Conservation (phyloP, 2,329 filamentous ascomycete genomes). For the Ceratocystis smalleyi region DNA sequence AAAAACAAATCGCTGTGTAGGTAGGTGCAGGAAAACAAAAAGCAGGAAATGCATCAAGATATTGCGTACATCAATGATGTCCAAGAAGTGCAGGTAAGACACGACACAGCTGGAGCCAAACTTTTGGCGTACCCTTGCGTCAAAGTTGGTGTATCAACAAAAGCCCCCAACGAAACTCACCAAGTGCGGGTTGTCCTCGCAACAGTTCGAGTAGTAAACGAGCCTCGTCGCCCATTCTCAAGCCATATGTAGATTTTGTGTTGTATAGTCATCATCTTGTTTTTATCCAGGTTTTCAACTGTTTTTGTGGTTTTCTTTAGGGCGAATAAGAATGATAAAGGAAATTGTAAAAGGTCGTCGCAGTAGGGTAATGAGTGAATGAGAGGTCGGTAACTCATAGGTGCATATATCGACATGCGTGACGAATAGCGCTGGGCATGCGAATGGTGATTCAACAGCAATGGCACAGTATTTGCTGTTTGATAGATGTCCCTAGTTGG, state of each 20-base stretch:
- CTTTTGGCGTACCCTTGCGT: neutral
- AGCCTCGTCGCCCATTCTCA: neutral
- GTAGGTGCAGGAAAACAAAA: neutral
- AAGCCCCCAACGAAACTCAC: neutral
- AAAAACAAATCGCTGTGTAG: neutral
- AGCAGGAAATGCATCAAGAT: neutral
- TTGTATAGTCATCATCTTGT: neutral
- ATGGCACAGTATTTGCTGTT: neutral
- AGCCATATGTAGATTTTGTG: slow-evolving; percentile 7
- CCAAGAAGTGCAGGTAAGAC: neutral
- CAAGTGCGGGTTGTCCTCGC: neutral
- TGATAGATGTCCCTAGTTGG: neutral
- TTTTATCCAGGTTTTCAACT: slow-evolving; percentile 14
- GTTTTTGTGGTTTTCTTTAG: slow-evolving; percentile 16
- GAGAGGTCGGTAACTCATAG: slow-evolving; percentile 19
- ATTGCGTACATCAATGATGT: neutral
- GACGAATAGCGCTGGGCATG: neutral
- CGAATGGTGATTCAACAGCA: slow-evolving; percentile 14
- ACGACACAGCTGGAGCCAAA: neutral
- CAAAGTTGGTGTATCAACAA: neutral
- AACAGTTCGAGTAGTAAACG: neutral
- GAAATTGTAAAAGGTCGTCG: slow-evolving; percentile 20
- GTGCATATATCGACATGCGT: neutral
- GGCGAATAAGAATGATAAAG: slow-evolving; percentile 17
- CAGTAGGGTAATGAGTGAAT: slow-evolving; percentile 23